Evolutionary conservation across 2,329 filamentous ascomycete species (phyloP), one percentile per base, ranked within the genome.

Genomic region (Paracoccidioides lutzii): DNA sequence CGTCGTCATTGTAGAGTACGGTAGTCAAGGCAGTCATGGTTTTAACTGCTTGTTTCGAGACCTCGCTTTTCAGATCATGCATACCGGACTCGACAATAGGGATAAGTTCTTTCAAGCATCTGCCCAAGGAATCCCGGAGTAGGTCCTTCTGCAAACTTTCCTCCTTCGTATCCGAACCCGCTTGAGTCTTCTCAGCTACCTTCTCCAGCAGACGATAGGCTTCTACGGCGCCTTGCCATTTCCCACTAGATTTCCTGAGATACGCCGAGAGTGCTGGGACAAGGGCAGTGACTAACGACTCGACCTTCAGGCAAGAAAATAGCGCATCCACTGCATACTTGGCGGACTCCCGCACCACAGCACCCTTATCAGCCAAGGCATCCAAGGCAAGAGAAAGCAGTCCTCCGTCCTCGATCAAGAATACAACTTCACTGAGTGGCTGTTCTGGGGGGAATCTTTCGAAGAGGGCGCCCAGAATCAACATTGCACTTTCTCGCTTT

Each of bases 191-290:
- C 69, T 95, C 87, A 50, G 93, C 93, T 85, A 97, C 95, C 72
- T 84, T 88, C 69, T 93, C 90, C 57, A 98, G 75, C 60, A 97
- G 72, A 70, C 86, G 83, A 67, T 86, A 85, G 48, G 88, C 93
- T 58, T 87, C 90, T 54, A 96, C 88, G 14, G 88, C 88, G 58
- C 93, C 93, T 74, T 98, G 93, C 93, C 93, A 98, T 75, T 98
- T 98, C 62, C 88, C 90, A 14, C 89, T 87, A 66, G 82, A 83
- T 74, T 89, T 94, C 67, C 78, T 77, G 35, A 98, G 78, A 69
- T 97, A 97, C 53, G 78, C 73, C 59, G 78, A 73, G 43, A 98
- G 76, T 14, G 82, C 79, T 2, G 93, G 90, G 53, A 98, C 76
- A 44, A 98, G 79, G 22, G 87, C 90, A 60, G 82, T 81, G 53